Percentiles rank a stretch among this genome's conserved stretches.
Evolutionary conservation across 1,139 yeast genomes (phyloP).

Genomic region (Candida buenavistaensis): DNA sequence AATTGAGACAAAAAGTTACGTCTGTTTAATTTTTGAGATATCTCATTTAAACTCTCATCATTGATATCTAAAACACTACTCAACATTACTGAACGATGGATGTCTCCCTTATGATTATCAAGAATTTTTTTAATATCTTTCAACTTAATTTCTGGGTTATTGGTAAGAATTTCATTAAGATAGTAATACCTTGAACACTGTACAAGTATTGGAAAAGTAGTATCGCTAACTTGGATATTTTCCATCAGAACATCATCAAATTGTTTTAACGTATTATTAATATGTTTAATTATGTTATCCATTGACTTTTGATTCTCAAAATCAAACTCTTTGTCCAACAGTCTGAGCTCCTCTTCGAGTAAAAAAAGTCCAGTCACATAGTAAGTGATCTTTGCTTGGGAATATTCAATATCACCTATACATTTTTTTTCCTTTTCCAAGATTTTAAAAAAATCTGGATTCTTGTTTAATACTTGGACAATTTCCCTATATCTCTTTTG

Average conservation of each 20-base stretch:
- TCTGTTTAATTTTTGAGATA: not conserved
- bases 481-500: no score
- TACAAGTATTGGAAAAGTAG: constrained; percentile 5
- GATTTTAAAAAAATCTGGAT: constrained; percentile 13
- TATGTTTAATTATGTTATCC: constrained; percentile 19
- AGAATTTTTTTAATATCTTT: constrained; percentile 4
- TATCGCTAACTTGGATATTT: constrained; percentile 3
- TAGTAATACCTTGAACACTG: constrained; percentile 3
- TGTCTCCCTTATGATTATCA: constrained; percentile 5
- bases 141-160: no score
- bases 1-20: constrained; percentile 1
- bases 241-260: constrained; percentile 19
- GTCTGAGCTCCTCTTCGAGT: constrained; percentile 25
- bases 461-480: not conserved
- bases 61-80: not conserved
- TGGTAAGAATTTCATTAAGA: no score
- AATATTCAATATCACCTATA: no score
- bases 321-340: constrained; percentile 24
- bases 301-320: constrained; percentile 16
- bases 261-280: constrained; percentile 21
- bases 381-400: not conserved
- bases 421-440: no score
- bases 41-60: not conserved
- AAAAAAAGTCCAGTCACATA: constrained; percentile 21
- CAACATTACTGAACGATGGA: constrained; percentile 1